phyloP scores from a whole-genome alignment of 192 early-diverging fungal genomes.

The Jimgerdemannia flammicorona region DNA sequence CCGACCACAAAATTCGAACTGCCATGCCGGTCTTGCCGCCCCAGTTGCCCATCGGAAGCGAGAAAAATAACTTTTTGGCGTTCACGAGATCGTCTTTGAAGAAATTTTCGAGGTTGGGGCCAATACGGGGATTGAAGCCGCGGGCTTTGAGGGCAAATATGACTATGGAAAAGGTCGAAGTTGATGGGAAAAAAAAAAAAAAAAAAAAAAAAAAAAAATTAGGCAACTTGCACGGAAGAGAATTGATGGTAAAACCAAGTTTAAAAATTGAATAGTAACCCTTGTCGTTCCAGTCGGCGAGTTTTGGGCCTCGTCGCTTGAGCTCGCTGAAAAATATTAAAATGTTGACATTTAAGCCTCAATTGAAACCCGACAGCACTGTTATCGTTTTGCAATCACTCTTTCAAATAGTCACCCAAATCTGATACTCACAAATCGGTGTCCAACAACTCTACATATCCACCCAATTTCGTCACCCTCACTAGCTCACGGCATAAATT shows the following conservation, averaged over 20 bases:
- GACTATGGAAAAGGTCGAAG: not conserved
- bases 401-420: too few species aligned
- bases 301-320: not conserved
- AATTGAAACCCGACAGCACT: not conserved
- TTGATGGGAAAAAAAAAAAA: not conserved
- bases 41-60: too few species aligned
- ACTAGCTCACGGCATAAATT: not conserved
- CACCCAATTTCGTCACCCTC: constrained; percentile 11
- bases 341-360: not conserved
- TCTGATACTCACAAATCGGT: constrained; percentile 9
- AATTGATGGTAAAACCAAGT: too few species aligned
- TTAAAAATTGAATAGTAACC: not conserved
- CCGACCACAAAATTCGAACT: too few species aligned
- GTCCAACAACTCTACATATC: constrained; percentile 9
- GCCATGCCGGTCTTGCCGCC: too few species aligned
- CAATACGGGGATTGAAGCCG: not conserved
- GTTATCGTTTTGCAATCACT: too few species aligned
- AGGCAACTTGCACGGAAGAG: too few species aligned
- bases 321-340: not conserved
- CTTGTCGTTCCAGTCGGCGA: not conserved
- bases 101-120: not conserved
- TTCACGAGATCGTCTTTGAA: too few species aligned
- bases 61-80: too few species aligned
- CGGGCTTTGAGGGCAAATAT: not conserved
- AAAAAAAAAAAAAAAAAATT: too few species aligned